Evolutionary conservation across 2,329 filamentous ascomycete genomes (phyloP).

Genomic region (Exophiala sideris): DNA sequence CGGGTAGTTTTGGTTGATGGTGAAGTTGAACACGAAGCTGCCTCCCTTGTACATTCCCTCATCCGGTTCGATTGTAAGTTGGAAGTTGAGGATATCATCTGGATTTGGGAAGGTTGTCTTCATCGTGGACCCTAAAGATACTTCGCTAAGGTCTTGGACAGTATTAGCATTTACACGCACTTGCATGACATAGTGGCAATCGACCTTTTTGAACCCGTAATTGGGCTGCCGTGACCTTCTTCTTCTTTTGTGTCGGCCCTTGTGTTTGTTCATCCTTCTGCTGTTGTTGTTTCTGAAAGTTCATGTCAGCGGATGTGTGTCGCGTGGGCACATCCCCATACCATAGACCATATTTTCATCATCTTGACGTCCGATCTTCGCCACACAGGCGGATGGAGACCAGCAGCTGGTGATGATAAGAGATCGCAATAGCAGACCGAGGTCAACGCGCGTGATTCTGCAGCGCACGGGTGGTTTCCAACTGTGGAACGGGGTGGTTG

Average conservation of each 20-base stretch:
- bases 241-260: slow-evolving; percentile 83
- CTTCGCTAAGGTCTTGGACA: slow-evolving; percentile 44
- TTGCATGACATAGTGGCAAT: not conserved
- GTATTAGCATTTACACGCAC: not conserved
- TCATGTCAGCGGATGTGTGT: not conserved
- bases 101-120: slow-evolving; percentile 56
- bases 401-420: too few relatives aligned
- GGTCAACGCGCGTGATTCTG: too few relatives aligned
- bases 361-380: slow-evolving; percentile 55
- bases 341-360: slow-evolving; percentile 99
- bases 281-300: slow-evolving; percentile 66
- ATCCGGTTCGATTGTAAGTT: slow-evolving; percentile 48
- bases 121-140: slow-evolving; percentile 54
- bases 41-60: slow-evolving; percentile 80
- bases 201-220: slow-evolving; percentile 92
- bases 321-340: slow-evolving; percentile 41
- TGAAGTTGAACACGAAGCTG: slow-evolving; percentile 83
- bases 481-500: too few relatives aligned
- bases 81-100: slow-evolving; percentile 57
- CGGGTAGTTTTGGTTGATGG: slow-evolving; percentile 91
- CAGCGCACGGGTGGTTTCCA: too few relatives aligned
- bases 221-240: slow-evolving; percentile 97
- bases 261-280: slow-evolving; percentile 94
- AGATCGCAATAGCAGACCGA: too few relatives aligned
- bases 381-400: too few relatives aligned